Percentiles rank a stretch among this genome's conserved stretches.
These are phyloP conservation scores for Tetradesmus obliquus DNA, from an alignment of 139 green algal species.

Conservation along the genomic window DNA sequence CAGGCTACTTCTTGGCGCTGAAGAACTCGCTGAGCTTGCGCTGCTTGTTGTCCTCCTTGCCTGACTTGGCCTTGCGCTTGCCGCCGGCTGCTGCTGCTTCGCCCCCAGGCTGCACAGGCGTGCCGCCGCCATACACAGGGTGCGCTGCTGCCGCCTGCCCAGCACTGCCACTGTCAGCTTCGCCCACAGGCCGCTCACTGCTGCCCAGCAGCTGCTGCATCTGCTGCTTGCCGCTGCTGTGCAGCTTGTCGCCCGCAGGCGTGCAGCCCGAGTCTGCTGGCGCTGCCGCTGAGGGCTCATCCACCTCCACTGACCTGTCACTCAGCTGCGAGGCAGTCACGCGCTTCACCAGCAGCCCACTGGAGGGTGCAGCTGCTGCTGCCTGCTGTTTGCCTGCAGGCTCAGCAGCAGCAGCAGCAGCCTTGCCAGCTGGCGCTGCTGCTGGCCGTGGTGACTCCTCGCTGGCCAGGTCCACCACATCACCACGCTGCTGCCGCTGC, in stretches of 20 bases:
- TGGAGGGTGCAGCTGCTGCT: not conserved
- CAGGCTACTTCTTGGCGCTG: not conserved
- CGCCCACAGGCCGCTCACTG: not conserved
- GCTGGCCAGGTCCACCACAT: conserved; percentile 11
- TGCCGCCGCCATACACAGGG: conserved; percentile 33
- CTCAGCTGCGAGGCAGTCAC: conserved; percentile 16
- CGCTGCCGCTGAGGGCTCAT: conserved; percentile 32
- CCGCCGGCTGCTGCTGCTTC: not conserved
- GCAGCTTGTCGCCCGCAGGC: not conserved
- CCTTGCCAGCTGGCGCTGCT: not conserved
- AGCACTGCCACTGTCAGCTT: not conserved
- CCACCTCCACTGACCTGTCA: conserved; percentile 33
- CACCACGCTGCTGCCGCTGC: not conserved
- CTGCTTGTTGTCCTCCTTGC: conserved; percentile 35
- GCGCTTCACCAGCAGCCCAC: conserved; percentile 6
- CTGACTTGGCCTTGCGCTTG: not conserved
- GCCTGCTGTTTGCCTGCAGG: not conserved
- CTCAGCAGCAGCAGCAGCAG: not conserved
- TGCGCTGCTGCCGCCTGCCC: conserved; percentile 23
- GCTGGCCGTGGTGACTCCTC: not conserved
- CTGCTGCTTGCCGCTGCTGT: conserved; percentile 34
- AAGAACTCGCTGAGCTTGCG: conserved; percentile 38
- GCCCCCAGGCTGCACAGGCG: not conserved
- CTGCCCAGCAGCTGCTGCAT: conserved; percentile 40
- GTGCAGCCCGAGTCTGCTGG: not conserved